Percentiles rank a stretch among this genome's conserved stretches.
These are phyloP conservation scores for Mikania micrantha DNA, from an alignment of 129 eudicot species.

Conservation along the genomic window DNA sequence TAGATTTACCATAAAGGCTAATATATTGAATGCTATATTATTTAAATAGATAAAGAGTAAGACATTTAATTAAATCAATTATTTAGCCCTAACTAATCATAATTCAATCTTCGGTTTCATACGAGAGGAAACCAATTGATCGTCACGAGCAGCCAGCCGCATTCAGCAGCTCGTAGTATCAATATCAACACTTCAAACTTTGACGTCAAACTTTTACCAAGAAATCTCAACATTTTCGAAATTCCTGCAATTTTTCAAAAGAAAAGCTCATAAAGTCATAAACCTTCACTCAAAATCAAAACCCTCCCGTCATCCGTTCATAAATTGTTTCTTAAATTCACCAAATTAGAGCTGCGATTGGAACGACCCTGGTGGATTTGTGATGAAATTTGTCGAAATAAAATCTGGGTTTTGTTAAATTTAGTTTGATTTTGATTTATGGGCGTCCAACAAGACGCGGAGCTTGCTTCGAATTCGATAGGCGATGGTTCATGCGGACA, in stretches of 20 bases:
- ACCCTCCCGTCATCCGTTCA: no score
- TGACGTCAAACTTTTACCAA: not conserved
- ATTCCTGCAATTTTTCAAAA: not conserved
- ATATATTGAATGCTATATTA: no score
- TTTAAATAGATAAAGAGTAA: not conserved
- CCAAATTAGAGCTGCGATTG: conserved; percentile 12
- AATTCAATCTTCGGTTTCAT: not conserved
- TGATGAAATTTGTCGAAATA: conserved; percentile 7
- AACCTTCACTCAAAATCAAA: not conserved
- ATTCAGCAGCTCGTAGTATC: not conserved
- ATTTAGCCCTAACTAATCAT: not conserved
- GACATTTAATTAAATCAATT: not conserved
- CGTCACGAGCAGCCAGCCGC: not conserved
- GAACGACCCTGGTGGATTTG: not conserved
- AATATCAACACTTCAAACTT: not conserved
- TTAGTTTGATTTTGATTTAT: not conserved
- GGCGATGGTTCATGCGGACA: not conserved
- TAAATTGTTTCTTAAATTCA: not conserved
- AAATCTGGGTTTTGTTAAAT: conserved; percentile 1
- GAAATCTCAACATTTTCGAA: not conserved
- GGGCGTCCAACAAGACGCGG: conserved; percentile 10
- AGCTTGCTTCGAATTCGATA: conserved; percentile 12
- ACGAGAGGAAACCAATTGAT: not conserved
- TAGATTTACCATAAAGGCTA: no score
- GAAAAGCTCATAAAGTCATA: not conserved